Conservation (phyloP, 768 basidiomycete genomes). For the Auriscalpium orientale region DNA sequence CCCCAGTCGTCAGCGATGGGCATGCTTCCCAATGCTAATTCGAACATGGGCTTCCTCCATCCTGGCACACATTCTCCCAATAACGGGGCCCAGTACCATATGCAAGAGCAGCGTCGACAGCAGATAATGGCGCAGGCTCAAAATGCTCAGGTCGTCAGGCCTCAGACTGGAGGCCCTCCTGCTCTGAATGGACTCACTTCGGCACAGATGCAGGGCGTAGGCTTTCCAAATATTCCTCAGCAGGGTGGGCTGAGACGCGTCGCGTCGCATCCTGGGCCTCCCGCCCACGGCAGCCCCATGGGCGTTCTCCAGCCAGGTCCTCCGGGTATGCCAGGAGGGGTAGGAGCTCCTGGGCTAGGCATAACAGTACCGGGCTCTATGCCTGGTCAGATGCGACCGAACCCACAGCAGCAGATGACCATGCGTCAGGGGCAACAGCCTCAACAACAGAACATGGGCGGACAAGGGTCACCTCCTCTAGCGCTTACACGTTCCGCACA, state of each 20-base stretch:
- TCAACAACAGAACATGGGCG: slow-evolving; percentile 25
- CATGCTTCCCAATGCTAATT: slow-evolving; percentile 22
- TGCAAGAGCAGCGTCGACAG: slow-evolving; percentile 10
- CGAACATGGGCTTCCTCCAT: background rate
- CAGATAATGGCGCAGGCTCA: slow-evolving; percentile 26
- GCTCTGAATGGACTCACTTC: slow-evolving; percentile 27
- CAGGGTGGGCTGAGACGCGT: slow-evolving; percentile 43
- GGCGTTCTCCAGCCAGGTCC: slow-evolving; percentile 29
- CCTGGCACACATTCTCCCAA: slow-evolving; percentile 13
- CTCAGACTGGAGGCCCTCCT: slow-evolving; percentile 23
- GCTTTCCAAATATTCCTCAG: slow-evolving; percentile 37
- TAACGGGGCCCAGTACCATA: slow-evolving; percentile 2
- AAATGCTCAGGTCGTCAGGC: slow-evolving; percentile 24
- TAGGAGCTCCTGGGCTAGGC: slow-evolving; percentile 21
- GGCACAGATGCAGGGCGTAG: slow-evolving; percentile 34
- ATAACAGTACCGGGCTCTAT: slow-evolving; percentile 42
- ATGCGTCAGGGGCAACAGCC: slow-evolving; percentile 22
- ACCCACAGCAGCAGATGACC: slow-evolving; percentile 24
- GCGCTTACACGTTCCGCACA: slow-evolving; percentile 32
- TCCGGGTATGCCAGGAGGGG: slow-evolving; percentile 28
- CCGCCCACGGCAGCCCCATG: slow-evolving; percentile 29
- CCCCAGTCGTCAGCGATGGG: slow-evolving; percentile 29
- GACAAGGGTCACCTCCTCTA: slow-evolving; percentile 35
- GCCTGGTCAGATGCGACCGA: slow-evolving; percentile 27
- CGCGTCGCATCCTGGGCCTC: slow-evolving; percentile 41